These are phyloP conservation scores for Gentiana dahurica DNA, from an alignment of 257 asterid genomes.

Conservation along the genomic window DNA sequence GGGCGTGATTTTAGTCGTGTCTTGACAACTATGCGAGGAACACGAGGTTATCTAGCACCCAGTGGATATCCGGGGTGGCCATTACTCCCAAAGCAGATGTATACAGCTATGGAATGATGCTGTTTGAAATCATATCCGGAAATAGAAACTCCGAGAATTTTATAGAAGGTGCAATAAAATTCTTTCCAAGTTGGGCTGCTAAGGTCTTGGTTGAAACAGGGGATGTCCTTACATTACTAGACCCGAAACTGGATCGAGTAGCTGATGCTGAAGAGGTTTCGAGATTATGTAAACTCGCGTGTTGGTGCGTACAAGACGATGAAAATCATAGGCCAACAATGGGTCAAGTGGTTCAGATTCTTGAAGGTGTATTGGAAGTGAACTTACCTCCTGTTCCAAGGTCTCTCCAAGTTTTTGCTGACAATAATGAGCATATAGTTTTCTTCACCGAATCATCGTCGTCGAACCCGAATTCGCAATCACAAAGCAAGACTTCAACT, in stretches of 20 bases:
- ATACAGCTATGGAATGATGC: constrained; percentile 47
- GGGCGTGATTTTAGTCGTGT: constrained; percentile 40
- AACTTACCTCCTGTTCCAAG: constrained; percentile 37
- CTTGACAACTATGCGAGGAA: constrained; percentile 39
- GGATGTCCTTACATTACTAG: constrained; percentile 26
- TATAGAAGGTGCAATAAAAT: constrained; percentile 20
- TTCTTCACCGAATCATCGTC: constrained; percentile 74
- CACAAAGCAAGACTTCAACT: constrained; percentile 30
- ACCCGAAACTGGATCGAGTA: constrained; percentile 17
- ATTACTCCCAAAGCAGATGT: constrained; percentile 41
- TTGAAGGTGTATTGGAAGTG: constrained; percentile 38
- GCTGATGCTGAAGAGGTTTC: constrained; percentile 29
- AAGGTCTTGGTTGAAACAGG: constrained; percentile 20
- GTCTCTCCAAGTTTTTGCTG: constrained; percentile 36
- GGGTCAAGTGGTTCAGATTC: constrained; percentile 37
- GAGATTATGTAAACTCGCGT: constrained; percentile 32
- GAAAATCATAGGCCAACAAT: constrained; percentile 35
- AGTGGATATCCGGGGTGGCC: constrained; percentile 38
- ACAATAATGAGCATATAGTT: constrained; percentile 32
- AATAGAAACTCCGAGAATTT: constrained; percentile 26
- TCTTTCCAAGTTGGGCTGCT: constrained; percentile 34
- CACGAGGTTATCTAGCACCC: constrained; percentile 48
- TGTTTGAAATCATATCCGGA: constrained; percentile 41
- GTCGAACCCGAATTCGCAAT: constrained; percentile 34
- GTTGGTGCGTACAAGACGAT: constrained; percentile 46